Conservation (phyloP, 495 filamentous ascomycete species). For the Penicillium soppii region DNA sequence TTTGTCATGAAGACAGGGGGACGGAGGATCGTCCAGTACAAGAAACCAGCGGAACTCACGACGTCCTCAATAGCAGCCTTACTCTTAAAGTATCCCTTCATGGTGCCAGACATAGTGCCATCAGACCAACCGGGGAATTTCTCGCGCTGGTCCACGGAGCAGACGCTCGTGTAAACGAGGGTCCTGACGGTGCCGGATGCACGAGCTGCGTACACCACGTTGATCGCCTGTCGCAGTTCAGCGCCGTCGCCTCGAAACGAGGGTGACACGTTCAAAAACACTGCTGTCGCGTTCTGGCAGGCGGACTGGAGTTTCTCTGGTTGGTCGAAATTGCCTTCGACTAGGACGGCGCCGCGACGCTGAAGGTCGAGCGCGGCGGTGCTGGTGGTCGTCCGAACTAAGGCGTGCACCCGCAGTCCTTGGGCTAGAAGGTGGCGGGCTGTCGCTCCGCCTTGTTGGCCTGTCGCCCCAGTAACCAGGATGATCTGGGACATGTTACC, state of each 20-base stretch:
- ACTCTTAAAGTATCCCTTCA: no score
- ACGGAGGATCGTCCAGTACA: no score
- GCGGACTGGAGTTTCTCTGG: not conserved
- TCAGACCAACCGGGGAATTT: no score
- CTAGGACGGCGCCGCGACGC: not conserved
- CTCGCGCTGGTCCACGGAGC: not conserved
- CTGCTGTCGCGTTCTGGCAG: not conserved
- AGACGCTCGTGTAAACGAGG: not conserved
- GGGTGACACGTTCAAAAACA: no score
- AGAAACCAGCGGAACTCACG: no score
- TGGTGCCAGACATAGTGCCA: no score
- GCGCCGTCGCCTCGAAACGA: not conserved
- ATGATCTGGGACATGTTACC: slow-evolving; percentile 11
- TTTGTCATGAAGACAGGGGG: no score
- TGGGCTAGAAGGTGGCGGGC: not conserved
- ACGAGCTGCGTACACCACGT: not conserved
- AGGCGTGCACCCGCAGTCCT: not conserved
- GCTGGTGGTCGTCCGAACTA: not conserved
- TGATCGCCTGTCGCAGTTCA: not conserved
- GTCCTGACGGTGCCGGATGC: not conserved
- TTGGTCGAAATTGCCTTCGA: not conserved
- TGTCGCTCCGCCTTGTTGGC: not conserved
- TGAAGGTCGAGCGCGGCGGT: not conserved
- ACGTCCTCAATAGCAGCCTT: no score
- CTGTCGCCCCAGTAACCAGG: slow-evolving; percentile 13